Percentiles rank a stretch among this genome's conserved stretches.
Conservation (phyloP, 129 eudicot genomes). For the Tanacetum coccineum region DNA sequence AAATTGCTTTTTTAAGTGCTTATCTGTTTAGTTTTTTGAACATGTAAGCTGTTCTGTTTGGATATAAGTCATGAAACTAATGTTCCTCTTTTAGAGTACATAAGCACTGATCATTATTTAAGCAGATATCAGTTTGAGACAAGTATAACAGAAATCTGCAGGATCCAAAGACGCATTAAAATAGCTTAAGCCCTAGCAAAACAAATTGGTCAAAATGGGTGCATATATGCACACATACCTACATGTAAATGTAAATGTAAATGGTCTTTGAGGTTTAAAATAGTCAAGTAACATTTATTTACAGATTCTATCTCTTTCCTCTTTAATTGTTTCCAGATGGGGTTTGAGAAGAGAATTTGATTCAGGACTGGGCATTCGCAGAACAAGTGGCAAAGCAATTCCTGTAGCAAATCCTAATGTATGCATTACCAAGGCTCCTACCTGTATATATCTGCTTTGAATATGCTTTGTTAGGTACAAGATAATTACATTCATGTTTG, state of each 20-base stretch:
- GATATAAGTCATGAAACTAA: too few species aligned
- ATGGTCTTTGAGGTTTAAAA: constrained; percentile 18
- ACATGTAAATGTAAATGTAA: background rate
- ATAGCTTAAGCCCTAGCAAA: constrained; percentile 2
- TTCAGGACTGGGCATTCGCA: constrained; percentile 27
- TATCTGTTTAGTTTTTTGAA: too few species aligned
- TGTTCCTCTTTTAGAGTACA: too few species aligned
- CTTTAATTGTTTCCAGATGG: constrained; percentile 45
- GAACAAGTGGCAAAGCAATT: constrained; percentile 42
- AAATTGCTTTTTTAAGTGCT: too few species aligned
- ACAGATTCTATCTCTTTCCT: background rate
- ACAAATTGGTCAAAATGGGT: constrained; percentile 14
- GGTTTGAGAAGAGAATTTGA: constrained; percentile 40
- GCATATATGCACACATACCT: too few species aligned
- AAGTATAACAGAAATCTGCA: constrained; percentile 5
- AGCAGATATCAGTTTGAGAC: too few species aligned
- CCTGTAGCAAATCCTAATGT: constrained; percentile 75
- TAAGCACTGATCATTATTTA: too few species aligned
- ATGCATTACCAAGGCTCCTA: constrained; percentile 48
- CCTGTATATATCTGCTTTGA: constrained; percentile 46
- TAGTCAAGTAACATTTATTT: background rate
- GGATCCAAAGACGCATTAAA: constrained; percentile 1
- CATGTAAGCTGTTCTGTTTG: too few species aligned
- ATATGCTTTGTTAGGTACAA: constrained; percentile 38
- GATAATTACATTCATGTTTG: constrained; percentile 17